These are phyloP conservation scores for Rubroboletus pulcherrimus DNA, from an alignment of 768 basidiomycete species.

Conservation along the genomic window DNA sequence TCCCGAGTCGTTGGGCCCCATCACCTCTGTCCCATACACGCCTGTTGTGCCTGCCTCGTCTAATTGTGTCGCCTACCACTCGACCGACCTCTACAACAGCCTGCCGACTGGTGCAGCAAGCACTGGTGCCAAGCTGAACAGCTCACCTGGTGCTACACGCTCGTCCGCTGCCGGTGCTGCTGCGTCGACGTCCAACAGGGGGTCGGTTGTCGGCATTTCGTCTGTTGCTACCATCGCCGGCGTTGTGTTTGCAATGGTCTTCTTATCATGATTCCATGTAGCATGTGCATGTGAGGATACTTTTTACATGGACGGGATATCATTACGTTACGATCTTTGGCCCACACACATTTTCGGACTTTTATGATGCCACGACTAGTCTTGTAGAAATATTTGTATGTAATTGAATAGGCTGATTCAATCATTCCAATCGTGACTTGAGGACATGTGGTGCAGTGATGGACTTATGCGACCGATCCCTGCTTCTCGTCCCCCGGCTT, in stretches of 20 bases:
- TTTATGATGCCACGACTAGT: neutral
- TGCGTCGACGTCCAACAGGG: slow-evolving; percentile 13
- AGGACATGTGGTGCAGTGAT: too few relatives aligned
- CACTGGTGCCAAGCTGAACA: neutral
- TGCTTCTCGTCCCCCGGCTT: neutral
- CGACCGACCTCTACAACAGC: slow-evolving; percentile 34
- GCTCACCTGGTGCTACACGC: slow-evolving; percentile 10
- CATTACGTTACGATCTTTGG: neutral
- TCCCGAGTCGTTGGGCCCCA: slow-evolving; percentile 43
- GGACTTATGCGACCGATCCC: neutral
- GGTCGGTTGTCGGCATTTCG: slow-evolving; percentile 27
- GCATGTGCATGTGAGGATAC: neutral
- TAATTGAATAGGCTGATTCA: too few relatives aligned
- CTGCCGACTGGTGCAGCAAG: slow-evolving; percentile 7
- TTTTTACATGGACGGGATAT: neutral
- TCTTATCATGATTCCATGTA: slow-evolving; percentile 28
- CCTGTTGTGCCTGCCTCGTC: slow-evolving; percentile 39
- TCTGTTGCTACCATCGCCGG: slow-evolving; percentile 29
- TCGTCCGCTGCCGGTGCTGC: slow-evolving; percentile 16
- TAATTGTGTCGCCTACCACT: slow-evolving; percentile 39
- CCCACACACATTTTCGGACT: neutral
- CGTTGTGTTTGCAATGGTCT: slow-evolving; percentile 32
- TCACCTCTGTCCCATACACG: slow-evolving; percentile 42
- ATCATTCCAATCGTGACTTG: too few relatives aligned
- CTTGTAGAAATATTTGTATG: too few relatives aligned